Conservation (phyloP, 192 early-diverging fungal genomes). For the Obelidium mucronatum region DNA sequence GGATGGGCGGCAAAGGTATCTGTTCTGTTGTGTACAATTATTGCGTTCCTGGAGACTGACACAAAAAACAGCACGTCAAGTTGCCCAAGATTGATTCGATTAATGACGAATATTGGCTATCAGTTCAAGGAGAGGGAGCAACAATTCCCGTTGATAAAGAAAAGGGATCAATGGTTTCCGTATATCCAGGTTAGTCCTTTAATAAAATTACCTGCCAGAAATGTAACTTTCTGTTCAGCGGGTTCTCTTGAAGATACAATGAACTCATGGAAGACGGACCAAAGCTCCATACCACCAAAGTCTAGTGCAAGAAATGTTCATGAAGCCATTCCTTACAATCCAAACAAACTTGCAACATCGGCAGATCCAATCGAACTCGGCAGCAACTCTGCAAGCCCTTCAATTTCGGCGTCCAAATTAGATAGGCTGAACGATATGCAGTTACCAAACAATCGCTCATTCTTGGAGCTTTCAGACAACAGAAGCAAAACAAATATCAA, state of each 20-base stretch:
- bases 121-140: background rate
- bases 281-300: conserved; percentile 7
- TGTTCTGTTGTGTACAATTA: background rate
- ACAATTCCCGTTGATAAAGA: background rate
- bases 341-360: background rate
- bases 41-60: background rate
- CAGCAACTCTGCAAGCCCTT: background rate
- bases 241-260: background rate
- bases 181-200: background rate
- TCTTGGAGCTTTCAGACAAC: background rate
- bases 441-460: background rate
- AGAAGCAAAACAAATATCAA: conserved; percentile 1
- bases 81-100: conserved; percentile 8
- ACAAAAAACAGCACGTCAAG: background rate
- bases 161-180: background rate
- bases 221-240: background rate
- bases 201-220: background rate
- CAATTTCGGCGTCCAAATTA: conserved; percentile 5
- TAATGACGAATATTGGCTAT: conserved; percentile 15
- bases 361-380: background rate
- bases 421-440: conserved; percentile 1
- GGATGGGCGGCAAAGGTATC: conserved; percentile 10
- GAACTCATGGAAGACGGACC: conserved; percentile 13
- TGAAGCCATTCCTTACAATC: background rate
- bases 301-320: background rate